Percentiles rank a stretch among this genome's conserved stretches.
These are phyloP conservation scores for Rhododendron williamsianum DNA, from an alignment of 148 eudicot species.

Conservation along the genomic window DNA sequence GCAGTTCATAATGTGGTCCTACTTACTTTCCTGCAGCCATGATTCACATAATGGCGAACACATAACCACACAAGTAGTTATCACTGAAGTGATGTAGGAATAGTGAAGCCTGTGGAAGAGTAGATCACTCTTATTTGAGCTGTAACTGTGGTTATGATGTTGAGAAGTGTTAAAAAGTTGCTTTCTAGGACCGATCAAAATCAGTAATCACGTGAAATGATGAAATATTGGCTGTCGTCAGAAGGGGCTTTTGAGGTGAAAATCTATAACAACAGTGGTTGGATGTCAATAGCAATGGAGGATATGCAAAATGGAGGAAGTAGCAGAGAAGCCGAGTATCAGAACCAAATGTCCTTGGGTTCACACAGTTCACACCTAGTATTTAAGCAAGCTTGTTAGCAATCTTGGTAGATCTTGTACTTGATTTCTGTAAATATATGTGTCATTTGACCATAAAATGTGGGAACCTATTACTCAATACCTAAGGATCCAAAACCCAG, in stretches of 20 bases:
- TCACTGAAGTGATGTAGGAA: neutral
- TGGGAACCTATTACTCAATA: neutral
- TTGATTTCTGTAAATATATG: neutral
- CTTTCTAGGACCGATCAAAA: neutral
- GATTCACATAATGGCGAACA: neutral
- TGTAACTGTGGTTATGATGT: neutral
- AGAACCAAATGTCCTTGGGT: neutral
- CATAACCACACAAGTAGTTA: neutral
- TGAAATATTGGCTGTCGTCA: neutral
- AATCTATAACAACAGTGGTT: neutral
- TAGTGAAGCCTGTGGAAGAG: neutral
- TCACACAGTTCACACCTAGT: neutral
- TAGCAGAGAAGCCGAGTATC: neutral
- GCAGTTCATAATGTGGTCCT: constrained; percentile 7
- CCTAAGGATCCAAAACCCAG: neutral
- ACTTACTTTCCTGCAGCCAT: neutral
- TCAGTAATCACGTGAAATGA: neutral
- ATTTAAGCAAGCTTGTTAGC: neutral
- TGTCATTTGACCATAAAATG: neutral
- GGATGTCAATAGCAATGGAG: neutral
- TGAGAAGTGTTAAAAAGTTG: neutral
- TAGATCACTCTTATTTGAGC: neutral
- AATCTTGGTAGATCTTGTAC: neutral
- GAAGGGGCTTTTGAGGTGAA: neutral
- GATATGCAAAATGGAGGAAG: neutral